phyloP scores from a whole-genome alignment of 2,329 filamentous ascomycete genomes.

The Aspergillus sp. region DNA sequence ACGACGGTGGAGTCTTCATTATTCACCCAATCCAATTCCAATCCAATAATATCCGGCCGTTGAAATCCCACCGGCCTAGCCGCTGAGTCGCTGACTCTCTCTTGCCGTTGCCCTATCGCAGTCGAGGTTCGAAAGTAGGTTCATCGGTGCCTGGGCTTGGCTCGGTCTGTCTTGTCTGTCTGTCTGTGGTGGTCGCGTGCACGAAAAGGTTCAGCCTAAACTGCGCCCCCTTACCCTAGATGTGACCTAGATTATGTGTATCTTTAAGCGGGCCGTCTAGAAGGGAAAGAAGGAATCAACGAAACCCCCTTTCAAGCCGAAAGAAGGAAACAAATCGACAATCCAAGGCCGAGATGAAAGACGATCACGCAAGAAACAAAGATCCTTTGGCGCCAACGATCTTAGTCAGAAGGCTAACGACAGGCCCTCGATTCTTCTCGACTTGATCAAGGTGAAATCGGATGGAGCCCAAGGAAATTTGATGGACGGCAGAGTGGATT shows the following conservation, averaged over 20 bases:
- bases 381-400: background rate
- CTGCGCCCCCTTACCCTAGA: background rate
- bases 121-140: background rate
- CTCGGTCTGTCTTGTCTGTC: background rate
- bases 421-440: background rate
- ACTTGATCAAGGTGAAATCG: slow-evolving; percentile 10
- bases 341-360: background rate
- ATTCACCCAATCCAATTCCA: background rate
- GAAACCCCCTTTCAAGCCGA: background rate
- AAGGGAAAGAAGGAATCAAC: background rate
- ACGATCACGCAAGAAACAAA: background rate
- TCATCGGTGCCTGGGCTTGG: background rate
- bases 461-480: slow-evolving; percentile 11
- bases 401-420: background rate
- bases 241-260: background rate
- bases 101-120: background rate
- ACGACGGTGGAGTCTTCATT: slow-evolving; percentile 1
- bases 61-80: background rate
- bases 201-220: background rate
- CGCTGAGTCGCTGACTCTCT: background rate
- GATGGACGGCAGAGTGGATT: slow-evolving; percentile 7
- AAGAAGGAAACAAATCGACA: background rate
- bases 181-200: background rate
- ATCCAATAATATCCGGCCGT: background rate
- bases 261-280: background rate